phyloP scores from a whole-genome alignment of 306 rosid genomes.

The Sicyos edulis region DNA sequence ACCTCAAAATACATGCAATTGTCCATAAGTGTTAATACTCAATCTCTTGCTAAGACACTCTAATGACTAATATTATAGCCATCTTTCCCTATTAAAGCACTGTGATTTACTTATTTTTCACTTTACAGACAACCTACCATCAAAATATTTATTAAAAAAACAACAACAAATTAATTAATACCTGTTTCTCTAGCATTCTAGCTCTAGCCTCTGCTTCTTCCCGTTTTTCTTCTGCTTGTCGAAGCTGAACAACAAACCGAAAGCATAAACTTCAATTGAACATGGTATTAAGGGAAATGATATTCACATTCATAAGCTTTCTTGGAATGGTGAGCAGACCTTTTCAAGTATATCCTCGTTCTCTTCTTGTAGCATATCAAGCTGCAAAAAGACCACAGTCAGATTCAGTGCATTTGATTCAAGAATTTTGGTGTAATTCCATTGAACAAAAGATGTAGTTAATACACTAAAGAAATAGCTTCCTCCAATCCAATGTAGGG shows the following conservation, averaged over 20 bases:
- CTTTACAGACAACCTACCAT: not conserved
- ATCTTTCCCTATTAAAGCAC: not conserved
- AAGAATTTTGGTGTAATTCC: not conserved
- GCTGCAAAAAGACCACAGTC: conserved; percentile 53
- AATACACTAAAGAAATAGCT: not conserved
- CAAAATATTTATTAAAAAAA: not conserved
- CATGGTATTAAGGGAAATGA: not conserved
- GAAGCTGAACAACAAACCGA: conserved; percentile 57
- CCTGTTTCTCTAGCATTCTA: conserved; percentile 91
- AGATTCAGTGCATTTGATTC: conserved; percentile 24
- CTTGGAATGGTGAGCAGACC: conserved; percentile 37
- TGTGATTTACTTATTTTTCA: not conserved
- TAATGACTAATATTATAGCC: not conserved
- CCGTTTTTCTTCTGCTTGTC: conserved; percentile 65
- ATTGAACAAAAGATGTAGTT: not conserved
- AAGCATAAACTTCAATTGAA: conserved; percentile 27
- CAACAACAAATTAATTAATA: conserved; percentile 13
- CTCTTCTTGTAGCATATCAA: conserved; percentile 93
- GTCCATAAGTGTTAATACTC: not conserved
- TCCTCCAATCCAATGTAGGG: conserved; percentile 1
- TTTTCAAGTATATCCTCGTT: conserved; percentile 52
- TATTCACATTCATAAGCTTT: conserved; percentile 5
- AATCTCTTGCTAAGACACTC: no score
- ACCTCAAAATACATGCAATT: conserved; percentile 7
- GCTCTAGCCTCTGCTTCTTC: conserved; percentile 87